Evolutionary conservation across 2,329 filamentous ascomycete species (phyloP).

Genomic region (Penicillium sp.): DNA sequence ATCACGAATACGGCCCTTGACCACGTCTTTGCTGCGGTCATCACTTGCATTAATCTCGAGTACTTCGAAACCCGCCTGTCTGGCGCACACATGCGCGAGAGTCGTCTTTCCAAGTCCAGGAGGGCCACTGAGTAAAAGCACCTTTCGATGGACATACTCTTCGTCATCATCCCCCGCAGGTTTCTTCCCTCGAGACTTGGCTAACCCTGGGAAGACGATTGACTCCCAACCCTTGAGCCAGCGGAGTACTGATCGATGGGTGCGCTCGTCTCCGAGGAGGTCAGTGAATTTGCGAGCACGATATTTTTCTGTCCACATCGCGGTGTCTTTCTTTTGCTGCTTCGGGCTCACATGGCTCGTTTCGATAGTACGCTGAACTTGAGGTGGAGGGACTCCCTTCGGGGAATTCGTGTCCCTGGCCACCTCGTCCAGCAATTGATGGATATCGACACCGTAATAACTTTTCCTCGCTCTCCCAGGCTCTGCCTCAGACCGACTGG

Average conservation of each 20-base stretch:
- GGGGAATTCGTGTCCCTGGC: conserved; percentile 50
- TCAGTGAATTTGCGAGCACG: conserved; percentile 88
- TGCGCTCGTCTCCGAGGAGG: conserved; percentile 88
- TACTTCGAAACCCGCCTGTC: conserved; percentile 91
- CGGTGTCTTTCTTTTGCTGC: conserved; percentile 32
- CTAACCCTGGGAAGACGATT: conserved; percentile 78
- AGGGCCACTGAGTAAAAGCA: conserved; percentile 83
- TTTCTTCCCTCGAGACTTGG: conserved; percentile 56
- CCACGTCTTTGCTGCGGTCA: conserved; percentile 82
- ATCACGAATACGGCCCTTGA: conserved; percentile 85
- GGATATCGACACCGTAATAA: conserved; percentile 92
- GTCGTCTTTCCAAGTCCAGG: conserved; percentile 96
- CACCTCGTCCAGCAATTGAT: conserved; percentile 71
- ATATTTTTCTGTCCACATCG: conserved; percentile 95
- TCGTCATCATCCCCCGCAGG: conserved; percentile 50
- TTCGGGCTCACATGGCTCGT: conserved; percentile 18
- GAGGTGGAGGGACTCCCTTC: conserved; percentile 16
- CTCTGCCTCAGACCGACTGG: conserved; percentile 49
- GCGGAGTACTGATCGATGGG: conserved; percentile 80
- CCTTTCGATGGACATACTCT: conserved; percentile 78
- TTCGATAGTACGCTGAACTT: conserved; percentile 37
- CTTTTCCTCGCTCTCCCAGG: conserved; percentile 56
- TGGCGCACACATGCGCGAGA: conserved; percentile 89
- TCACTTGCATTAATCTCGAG: conserved; percentile 98
- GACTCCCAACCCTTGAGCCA: conserved; percentile 96